These are phyloP conservation scores for Collybia sp. DNA, from an alignment of 768 basidiomycete species.

Conservation along the genomic window DNA sequence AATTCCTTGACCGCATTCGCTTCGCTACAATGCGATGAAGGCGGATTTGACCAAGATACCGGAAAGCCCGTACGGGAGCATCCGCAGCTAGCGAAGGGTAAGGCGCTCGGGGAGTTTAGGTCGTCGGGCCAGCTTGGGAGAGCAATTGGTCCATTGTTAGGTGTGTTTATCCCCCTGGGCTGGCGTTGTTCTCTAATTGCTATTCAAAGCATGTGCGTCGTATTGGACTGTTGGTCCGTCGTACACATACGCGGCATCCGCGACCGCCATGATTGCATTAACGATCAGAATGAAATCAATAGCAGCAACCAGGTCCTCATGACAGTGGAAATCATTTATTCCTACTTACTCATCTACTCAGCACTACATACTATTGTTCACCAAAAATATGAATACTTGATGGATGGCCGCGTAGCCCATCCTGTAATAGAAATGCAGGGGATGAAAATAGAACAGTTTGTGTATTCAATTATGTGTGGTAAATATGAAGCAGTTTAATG, in stretches of 20 bases:
- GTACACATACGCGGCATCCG: constrained; percentile 63
- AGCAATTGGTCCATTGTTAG: constrained; percentile 88
- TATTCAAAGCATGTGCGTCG: constrained; percentile 64
- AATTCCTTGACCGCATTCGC: constrained; percentile 90
- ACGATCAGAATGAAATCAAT: constrained; percentile 52
- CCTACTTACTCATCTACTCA: no score
- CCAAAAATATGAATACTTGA: no score
- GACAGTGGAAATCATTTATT: constrained; percentile 4
- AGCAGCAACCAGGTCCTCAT: constrained; percentile 29
- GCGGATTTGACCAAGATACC: constrained; percentile 44
- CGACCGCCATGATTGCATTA: constrained; percentile 60
- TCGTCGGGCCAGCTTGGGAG: constrained; percentile 94
- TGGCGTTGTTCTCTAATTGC: not conserved
- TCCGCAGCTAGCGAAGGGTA: constrained; percentile 75
- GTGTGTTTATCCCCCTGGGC: constrained; percentile 32
- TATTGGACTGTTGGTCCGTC: constrained; percentile 90
- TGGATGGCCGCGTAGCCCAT: no score
- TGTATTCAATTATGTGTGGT: no score
- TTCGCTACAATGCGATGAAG: constrained; percentile 86
- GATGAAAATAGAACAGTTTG: no score
- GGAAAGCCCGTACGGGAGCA: constrained; percentile 53
- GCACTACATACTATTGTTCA: no score
- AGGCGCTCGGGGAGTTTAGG: constrained; percentile 80
- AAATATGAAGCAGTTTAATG: no score
- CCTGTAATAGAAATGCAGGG: no score